Percentiles rank a stretch among this genome's conserved stretches.
phyloP scores from a whole-genome alignment of 352 stramenopile species.

The Globisporangium okanoganense region DNA sequence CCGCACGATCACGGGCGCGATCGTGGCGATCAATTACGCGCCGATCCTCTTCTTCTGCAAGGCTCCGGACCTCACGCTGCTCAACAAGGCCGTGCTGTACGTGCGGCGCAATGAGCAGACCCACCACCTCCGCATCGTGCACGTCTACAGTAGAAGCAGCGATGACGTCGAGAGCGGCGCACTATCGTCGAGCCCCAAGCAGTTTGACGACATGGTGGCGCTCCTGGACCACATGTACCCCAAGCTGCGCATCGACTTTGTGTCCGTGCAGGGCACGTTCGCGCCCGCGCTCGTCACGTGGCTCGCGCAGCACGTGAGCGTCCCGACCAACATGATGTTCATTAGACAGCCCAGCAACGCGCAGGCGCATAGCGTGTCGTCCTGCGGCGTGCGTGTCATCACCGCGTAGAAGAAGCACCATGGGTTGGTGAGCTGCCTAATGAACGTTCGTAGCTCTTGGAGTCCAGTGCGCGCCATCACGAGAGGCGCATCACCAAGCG shows the following conservation, averaged over 20 bases:
- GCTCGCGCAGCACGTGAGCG: conserved; percentile 50
- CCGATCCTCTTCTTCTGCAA: conserved; percentile 90
- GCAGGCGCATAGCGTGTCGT: conserved; percentile 60
- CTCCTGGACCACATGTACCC: conserved; percentile 87
- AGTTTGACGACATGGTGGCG: conserved; percentile 36
- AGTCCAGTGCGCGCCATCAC: neutral
- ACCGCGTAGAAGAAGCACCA: conserved; percentile 57
- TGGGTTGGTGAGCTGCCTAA: too few relatives aligned
- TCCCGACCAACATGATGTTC: conserved; percentile 88
- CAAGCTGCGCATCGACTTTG: conserved; percentile 76
- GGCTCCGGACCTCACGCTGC: conserved; percentile 69
- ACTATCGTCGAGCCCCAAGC: neutral
- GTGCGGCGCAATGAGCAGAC: conserved; percentile 86
- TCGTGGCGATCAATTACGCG: conserved; percentile 40
- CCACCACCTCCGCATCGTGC: conserved; percentile 78
- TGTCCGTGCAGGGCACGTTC: conserved; percentile 51
- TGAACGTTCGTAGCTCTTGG: neutral
- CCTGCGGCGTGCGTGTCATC: conserved; percentile 75
- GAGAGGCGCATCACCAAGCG: neutral
- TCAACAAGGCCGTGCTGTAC: conserved; percentile 91
- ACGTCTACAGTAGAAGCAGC: conserved; percentile 36
- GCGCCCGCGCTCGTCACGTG: conserved; percentile 70
- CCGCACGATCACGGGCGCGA: conserved; percentile 41
- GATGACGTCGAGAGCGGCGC: conserved; percentile 1
- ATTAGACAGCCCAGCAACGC: conserved; percentile 76